Conservation (phyloP, 2,329 filamentous ascomycete genomes). For the Ceratocystis lukuohia region DNA sequence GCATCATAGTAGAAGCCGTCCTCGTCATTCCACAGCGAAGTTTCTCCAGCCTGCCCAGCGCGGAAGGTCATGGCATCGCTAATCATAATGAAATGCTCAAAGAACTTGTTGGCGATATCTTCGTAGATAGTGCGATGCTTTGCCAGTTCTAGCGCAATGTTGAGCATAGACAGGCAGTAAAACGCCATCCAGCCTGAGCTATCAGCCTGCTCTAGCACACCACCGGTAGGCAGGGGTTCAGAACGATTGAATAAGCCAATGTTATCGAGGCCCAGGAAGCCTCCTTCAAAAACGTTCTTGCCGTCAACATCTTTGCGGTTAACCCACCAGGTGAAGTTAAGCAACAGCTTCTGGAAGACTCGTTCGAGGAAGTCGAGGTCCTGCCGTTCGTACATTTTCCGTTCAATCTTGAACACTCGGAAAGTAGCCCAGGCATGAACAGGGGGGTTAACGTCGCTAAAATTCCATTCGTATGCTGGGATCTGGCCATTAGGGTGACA, state of each 20-base stretch:
- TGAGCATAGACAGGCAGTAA: constrained; percentile 91
- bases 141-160: constrained; percentile 86
- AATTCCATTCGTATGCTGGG: constrained; percentile 94
- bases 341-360: constrained; percentile 86
- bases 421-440: constrained; percentile 96
- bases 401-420: constrained; percentile 93
- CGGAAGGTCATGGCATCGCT: constrained; percentile 92
- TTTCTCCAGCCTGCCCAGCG: constrained; percentile 54
- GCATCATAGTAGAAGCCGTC: constrained; percentile 98
- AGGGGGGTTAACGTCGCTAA: constrained; percentile 90
- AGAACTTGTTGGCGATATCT: constrained; percentile 95
- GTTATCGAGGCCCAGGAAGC: constrained; percentile 90
- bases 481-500: constrained; percentile 95
- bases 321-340: constrained; percentile 99
- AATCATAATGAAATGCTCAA: constrained; percentile 96
- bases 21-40: constrained; percentile 89
- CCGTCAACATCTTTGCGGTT: constrained; percentile 89
- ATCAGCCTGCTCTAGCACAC: constrained; percentile 88
- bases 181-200: constrained; percentile 99
- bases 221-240: constrained; percentile 83
- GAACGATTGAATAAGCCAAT: constrained; percentile 96
- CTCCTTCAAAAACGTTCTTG: constrained; percentile 95
- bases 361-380: constrained; percentile 92
- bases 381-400: constrained; percentile 89
- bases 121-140: constrained; percentile 93